phyloP scores from a whole-genome alignment of 305 asterid species.

The Fraxinus floribunda region DNA sequence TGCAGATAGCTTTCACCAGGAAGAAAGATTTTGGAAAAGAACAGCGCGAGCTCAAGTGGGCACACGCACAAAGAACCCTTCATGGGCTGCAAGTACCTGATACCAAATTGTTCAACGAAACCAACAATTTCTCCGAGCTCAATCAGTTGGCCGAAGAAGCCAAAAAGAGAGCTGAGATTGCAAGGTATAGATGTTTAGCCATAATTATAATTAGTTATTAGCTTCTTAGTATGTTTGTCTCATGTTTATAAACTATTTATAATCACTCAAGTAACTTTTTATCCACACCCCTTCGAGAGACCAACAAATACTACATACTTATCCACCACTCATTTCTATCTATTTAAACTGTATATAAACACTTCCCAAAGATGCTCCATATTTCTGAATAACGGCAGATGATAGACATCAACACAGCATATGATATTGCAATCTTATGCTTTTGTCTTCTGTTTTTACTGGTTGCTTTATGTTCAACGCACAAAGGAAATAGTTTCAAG shows the following conservation, averaged over 20 bases:
- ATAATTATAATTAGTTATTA: neutral
- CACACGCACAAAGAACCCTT: conserved; percentile 95
- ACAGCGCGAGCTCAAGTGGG: conserved; percentile 96
- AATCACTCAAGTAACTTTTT: neutral
- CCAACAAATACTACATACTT: neutral
- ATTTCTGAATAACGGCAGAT: neutral
- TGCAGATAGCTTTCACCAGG: conserved; percentile 94
- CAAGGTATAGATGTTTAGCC: conserved; percentile 53
- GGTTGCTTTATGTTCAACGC: neutral
- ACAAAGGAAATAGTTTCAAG: neutral
- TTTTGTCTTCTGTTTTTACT: neutral
- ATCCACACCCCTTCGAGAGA: neutral
- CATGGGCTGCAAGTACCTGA: conserved; percentile 97
- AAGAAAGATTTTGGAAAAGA: conserved; percentile 94
- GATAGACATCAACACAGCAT: neutral
- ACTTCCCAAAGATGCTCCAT: neutral
- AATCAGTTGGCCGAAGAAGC: conserved; percentile 99
- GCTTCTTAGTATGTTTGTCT: neutral
- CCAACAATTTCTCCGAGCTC: conserved; percentile 82
- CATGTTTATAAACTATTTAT: neutral
- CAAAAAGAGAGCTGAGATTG: conserved; percentile 93
- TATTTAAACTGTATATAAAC: neutral
- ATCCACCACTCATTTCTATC: neutral
- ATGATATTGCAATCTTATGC: neutral
- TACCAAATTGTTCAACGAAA: conserved; percentile 75